Evolutionary conservation across 345 rosid species (phyloP).

Genomic region (Laguncularia racemosa): DNA sequence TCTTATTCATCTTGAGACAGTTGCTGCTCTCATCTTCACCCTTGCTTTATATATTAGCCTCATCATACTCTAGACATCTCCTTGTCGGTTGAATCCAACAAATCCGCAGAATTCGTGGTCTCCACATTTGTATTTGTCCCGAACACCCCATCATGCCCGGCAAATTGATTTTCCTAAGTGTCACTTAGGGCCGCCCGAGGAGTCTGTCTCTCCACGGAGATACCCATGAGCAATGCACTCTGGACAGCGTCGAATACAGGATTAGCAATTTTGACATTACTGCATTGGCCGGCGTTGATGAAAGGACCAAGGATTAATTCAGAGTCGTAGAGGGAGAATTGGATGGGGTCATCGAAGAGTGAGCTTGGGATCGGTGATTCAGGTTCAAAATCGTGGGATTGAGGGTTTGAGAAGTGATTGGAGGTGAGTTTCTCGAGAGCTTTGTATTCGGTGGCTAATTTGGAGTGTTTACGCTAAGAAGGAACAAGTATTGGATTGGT

Average conservation of each 20-base stretch:
- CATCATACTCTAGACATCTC: too few relatives aligned
- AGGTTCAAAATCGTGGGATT: conserved; percentile 42
- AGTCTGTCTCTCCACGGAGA: conserved; percentile 93
- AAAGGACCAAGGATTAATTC: conserved; percentile 82
- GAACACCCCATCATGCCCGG: conserved; percentile 54
- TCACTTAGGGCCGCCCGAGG: conserved; percentile 59
- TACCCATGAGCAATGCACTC: conserved; percentile 81
- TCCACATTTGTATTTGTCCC: too few relatives aligned
- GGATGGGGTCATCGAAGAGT: conserved; percentile 69
- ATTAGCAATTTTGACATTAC: conserved; percentile 77
- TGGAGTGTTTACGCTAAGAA: too few relatives aligned
- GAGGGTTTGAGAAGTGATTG: conserved; percentile 21
- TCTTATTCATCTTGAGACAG: too few relatives aligned
- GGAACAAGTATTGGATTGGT: too few relatives aligned
- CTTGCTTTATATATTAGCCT: too few relatives aligned
- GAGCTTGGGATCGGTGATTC: conserved; percentile 74
- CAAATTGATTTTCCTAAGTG: conserved; percentile 38
- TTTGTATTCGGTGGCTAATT: too few relatives aligned
- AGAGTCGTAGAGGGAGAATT: conserved; percentile 73
- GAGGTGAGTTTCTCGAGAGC: conserved; percentile 59
- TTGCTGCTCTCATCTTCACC: too few relatives aligned
- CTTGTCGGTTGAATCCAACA: too few relatives aligned
- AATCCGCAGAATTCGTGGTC: too few relatives aligned
- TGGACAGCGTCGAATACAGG: conserved; percentile 88
- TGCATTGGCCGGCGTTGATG: conserved; percentile 62